Evolutionary conservation across 2,329 filamentous ascomycete genomes (phyloP).

Genomic region (Aspergillus ustus): DNA sequence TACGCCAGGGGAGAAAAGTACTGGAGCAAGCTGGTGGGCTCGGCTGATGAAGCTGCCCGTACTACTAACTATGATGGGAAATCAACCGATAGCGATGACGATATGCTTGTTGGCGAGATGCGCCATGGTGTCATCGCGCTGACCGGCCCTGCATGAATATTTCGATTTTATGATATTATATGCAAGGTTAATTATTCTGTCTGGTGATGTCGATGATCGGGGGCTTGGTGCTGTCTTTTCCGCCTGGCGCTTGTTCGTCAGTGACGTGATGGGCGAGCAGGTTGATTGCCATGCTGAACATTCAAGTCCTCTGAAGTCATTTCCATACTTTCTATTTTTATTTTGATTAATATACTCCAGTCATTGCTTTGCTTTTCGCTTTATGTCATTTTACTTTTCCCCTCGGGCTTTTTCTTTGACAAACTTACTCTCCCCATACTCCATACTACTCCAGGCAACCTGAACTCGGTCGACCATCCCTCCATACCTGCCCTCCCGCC

Average conservation of each 20-base stretch:
- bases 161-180: not conserved
- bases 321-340: constrained; percentile 4
- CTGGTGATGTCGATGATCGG: not conserved
- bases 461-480: not conserved
- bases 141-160: not conserved
- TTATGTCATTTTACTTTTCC: constrained; percentile 12
- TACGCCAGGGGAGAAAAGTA: not conserved
- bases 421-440: not conserved
- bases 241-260: not conserved
- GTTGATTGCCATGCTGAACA: not conserved
- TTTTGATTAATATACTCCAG: constrained; percentile 11
- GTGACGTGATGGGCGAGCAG: constrained; percentile 8
- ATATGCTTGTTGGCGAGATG: not conserved
- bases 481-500: not conserved
- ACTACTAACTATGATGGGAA: too few species aligned
- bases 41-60: not conserved
- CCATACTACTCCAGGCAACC: not conserved
- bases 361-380: not conserved
- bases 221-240: not conserved
- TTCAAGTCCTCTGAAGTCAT: constrained; percentile 5
- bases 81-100: not conserved
- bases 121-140: not conserved
- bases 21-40: not conserved
- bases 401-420: constrained; percentile 1
- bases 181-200: not conserved